These are phyloP conservation scores for Candida smagusa DNA, from an alignment of 1,139 yeast genomes.

Conservation along the genomic window DNA sequence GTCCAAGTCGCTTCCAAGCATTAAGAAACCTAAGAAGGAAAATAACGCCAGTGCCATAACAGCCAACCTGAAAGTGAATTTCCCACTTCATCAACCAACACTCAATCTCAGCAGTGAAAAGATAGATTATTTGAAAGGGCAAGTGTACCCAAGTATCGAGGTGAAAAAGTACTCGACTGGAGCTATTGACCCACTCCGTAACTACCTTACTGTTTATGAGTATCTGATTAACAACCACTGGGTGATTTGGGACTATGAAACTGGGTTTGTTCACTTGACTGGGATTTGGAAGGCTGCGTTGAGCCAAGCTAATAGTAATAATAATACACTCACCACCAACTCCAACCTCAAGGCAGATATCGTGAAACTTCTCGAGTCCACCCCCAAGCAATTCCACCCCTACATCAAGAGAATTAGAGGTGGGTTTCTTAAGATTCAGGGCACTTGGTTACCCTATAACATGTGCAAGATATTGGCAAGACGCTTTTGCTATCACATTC, in stretches of 20 bases:
- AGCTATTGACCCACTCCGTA: constrained; percentile 55
- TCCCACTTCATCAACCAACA: constrained; percentile 5
- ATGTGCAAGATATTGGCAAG: constrained; percentile 68
- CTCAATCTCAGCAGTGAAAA: constrained; percentile 25
- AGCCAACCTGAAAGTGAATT: constrained; percentile 3
- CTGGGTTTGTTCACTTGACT: constrained; percentile 87
- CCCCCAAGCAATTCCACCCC: constrained; percentile 62
- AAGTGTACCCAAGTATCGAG: constrained; percentile 37
- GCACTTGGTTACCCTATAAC: constrained; percentile 85
- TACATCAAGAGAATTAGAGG: constrained; percentile 80
- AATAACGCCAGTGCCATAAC: background rate
- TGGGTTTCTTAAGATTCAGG: constrained; percentile 89
- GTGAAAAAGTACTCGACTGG: constrained; percentile 72
- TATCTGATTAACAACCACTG: constrained; percentile 62
- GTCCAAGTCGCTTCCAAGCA: constrained; percentile 5
- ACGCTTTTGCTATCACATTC: constrained; percentile 73
- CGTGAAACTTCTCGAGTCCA: constrained; percentile 67
- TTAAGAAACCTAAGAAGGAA: constrained; percentile 2
- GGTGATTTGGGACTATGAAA: constrained; percentile 85
- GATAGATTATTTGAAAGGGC: constrained; percentile 18
- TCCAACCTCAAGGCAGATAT: constrained; percentile 68
- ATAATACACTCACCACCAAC: constrained; percentile 4
- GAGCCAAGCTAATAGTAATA: constrained; percentile 11
- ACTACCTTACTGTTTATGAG: constrained; percentile 71
- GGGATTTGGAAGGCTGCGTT: constrained; percentile 86